A percentile compares a stretch with the other conserved stretches of the same genome.
phyloP scores from a whole-genome alignment of 768 basidiomycete genomes.

The Coprinopsis sp. region DNA sequence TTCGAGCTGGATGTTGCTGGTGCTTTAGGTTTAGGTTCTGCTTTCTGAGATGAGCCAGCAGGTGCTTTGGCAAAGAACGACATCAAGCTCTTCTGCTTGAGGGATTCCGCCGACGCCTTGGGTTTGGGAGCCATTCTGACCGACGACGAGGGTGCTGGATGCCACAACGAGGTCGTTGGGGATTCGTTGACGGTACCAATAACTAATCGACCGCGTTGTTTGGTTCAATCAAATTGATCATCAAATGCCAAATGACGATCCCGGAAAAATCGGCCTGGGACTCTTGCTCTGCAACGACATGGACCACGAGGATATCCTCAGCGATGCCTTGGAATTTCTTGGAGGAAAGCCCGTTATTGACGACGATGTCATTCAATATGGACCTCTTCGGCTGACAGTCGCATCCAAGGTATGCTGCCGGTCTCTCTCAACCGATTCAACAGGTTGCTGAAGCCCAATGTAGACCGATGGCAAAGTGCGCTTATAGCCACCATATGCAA shows the following conservation, averaged over 20 bases:
- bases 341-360: slow-evolving; percentile 40
- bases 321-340: slow-evolving; percentile 49
- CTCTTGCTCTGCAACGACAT: not conserved
- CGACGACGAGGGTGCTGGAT: not conserved
- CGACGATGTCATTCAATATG: slow-evolving; percentile 44
- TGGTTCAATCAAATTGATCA: not conserved
- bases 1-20: slow-evolving; percentile 14
- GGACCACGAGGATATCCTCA: slow-evolving; percentile 47
- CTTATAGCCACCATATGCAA: slow-evolving; percentile 8
- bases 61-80: slow-evolving; percentile 54
- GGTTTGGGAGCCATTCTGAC: slow-evolving; percentile 37
- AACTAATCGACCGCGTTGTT: slow-evolving; percentile 8
- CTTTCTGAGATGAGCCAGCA: slow-evolving; percentile 16
- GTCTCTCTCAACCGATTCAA: slow-evolving; percentile 4
- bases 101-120: slow-evolving; percentile 35
- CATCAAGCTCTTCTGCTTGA: slow-evolving; percentile 72
- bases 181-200: slow-evolving; percentile 1
- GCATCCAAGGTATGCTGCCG: slow-evolving; percentile 49
- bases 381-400: slow-evolving; percentile 48
- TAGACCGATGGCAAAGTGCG: slow-evolving; percentile 48
- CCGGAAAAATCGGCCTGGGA: not conserved
- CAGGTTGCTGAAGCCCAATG: not conserved
- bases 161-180: slow-evolving; percentile 1
- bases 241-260: slow-evolving; percentile 1
- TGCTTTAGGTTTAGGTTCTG: slow-evolving; percentile 20